phyloP scores from a whole-genome alignment of 805 yeast species.

The Kregervanrija fluxuum region DNA sequence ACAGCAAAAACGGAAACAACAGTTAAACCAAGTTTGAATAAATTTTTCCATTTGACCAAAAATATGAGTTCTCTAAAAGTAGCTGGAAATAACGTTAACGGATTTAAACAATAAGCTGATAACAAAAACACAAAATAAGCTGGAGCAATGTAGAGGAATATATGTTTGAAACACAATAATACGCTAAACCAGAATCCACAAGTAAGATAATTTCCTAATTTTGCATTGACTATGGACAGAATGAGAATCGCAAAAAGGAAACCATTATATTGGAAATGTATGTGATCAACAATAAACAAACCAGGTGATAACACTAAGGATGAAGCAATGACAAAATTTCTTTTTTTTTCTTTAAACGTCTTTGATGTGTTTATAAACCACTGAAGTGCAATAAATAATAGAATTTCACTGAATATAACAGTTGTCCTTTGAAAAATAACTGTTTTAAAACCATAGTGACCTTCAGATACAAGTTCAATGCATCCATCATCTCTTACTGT shows the following conservation, averaged over 20 bases:
- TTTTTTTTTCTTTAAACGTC: constrained; percentile 29
- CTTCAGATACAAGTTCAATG: constrained; percentile 56
- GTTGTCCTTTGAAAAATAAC: constrained; percentile 74
- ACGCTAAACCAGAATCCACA: constrained; percentile 68
- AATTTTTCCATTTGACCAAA: constrained; percentile 44
- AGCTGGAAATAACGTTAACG: constrained; percentile 20
- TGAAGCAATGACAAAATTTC: constrained; percentile 70
- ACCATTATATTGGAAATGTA: constrained; percentile 96
- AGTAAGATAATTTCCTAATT: constrained; percentile 44
- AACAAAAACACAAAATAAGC: constrained; percentile 79
- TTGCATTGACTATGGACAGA: constrained; percentile 65
- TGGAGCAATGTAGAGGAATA: constrained; percentile 88
- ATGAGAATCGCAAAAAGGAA: constrained; percentile 82
- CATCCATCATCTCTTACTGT: constrained; percentile 68
- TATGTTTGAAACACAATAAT: constrained; percentile 88
- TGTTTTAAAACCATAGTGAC: constrained; percentile 71
- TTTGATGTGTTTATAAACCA: constrained; percentile 51
- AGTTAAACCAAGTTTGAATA: constrained; percentile 53
- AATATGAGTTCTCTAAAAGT: constrained; percentile 12
- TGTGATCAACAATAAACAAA: constrained; percentile 82
- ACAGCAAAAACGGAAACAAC: constrained; percentile 54
- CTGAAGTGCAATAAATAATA: constrained; percentile 64
- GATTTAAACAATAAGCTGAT: constrained; percentile 61
- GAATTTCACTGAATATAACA: constrained; percentile 70
- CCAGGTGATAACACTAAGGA: constrained; percentile 88